Evolutionary conservation across 2,329 filamentous ascomycete genomes (phyloP), one percentile per base, ranked within the genome.

Genomic region (Beauveria sp.): DNA sequence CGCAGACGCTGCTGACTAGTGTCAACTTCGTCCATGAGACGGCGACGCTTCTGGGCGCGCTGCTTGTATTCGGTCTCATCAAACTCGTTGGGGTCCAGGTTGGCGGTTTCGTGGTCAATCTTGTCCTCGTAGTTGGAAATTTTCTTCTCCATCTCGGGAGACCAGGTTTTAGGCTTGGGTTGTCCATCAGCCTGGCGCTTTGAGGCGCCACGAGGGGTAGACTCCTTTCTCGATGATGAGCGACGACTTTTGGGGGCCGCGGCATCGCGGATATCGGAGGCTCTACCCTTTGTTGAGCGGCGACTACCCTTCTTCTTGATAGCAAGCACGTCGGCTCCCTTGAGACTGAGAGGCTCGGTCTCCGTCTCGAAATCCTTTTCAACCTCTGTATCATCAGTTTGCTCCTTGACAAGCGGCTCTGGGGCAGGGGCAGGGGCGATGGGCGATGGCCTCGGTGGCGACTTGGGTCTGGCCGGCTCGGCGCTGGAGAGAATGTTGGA

Each of bases 401-500:
- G 47, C 37, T 63, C 62, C 50, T 63, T 74, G 72, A 62, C 66
- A 64, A 61, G 26, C 66, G 63, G 34, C 66, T 67, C 66, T 20
- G 63, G 57, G 37, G 65, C 62, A 30, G 60, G 65, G n/a, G 71
- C 69, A 28, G 70, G 53, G 20, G 59, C 68, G 37, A 68, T 69
- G 22, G 76, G 69, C 2, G 77, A 77, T 24, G 22, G 22, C 22
- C 22, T 24, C 37, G 80, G 78, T 48, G 77, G 78, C 14, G 76
- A 71, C 66, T 77, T 81, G 8, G 82, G 79, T 63, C 80, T 80
- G 44, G 84, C 80, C 58, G 89, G 86, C 61, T 91, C 87, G 60
- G 89, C 82, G 66, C 85, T 92, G 4, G 91, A 93, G 48, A 97
- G 86, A 63, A 97, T 96, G 71, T 92, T 97, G 66, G 91, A 94